A percentile compares a stretch with the other conserved stretches of the same genome.
phyloP scores from a whole-genome alignment of 1,284 basidiomycete species.

The Peniophora sp. region DNA sequence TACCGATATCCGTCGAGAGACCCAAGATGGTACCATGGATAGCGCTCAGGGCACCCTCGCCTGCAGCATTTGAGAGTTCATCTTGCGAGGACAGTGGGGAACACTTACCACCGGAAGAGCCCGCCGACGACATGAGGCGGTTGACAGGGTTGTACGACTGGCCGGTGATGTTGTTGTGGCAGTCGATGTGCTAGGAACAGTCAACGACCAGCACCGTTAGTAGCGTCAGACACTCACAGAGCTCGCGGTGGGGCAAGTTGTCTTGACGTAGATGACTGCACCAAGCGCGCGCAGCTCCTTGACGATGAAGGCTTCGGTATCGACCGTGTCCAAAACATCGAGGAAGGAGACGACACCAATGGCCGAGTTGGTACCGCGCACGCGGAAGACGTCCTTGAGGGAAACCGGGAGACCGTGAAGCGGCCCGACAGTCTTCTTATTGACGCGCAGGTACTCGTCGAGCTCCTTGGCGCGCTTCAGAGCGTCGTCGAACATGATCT shows the following conservation, averaged over 20 bases:
- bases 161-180: not conserved
- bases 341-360: not conserved
- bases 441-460: conserved; percentile 30
- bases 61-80: not conserved
- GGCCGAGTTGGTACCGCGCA: not conserved
- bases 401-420: conserved; percentile 44
- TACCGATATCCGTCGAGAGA: not conserved
- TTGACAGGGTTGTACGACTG: not conserved
- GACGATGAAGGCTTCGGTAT: not conserved
- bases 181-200: not conserved
- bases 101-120: not conserved
- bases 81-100: not conserved
- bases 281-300: not conserved
- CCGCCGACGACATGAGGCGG: not conserved
- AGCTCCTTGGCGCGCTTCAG: conserved; percentile 32
- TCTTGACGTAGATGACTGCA: conserved; percentile 1
- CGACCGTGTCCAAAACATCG: not conserved
- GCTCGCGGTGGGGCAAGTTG: not conserved
- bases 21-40: conserved; percentile 1
- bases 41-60: not conserved
- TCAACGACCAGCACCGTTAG: not conserved
- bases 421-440: conserved; percentile 32
- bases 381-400: conserved; percentile 33
- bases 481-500: conserved; percentile 37
- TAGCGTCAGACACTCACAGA: not conserved